Evolutionary conservation across 2,329 filamentous ascomycete species (phyloP), one percentile per base, ranked within the genome.

Genomic region (Aspergillus oerlinghausenensis): DNA sequence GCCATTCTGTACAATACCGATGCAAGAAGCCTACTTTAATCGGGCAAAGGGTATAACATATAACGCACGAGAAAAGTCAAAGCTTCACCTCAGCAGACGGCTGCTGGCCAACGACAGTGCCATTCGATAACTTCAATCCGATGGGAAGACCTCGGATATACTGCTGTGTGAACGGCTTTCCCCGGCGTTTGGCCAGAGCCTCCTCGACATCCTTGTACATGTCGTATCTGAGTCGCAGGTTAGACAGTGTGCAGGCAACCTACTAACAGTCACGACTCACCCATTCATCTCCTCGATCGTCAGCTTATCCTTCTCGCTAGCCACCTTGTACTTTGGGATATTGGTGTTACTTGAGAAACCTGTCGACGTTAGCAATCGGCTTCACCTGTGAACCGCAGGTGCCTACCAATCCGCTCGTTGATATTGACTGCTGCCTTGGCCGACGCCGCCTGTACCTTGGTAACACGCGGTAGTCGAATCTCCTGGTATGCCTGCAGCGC

Each of bases 241-340:
- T 10, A 55, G 32, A 23, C 4, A 17, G 25, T 43, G 42, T 23
- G 29, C 26, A n/a, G 14, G 28, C 9, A 42, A 9, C 4, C n/a
- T 8, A 48, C 6, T 1, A 26, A n/a, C 19, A 17, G 38, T 47
- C 14, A 23, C 11, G 21, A 38, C 80, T 75, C 74, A 84, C 76
- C 77, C 76, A 58, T 88, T 88, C 84, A 88, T 88, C 68, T 88
- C 85, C 60, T 87, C 84, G 51, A 88, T 87, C 0, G 86, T 88
- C 32, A 88, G 66, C 60, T 86, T 85, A 49, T 82, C 79, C 61
- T 76, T 81, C 63, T 84, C 79, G 52, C 87, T 81, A 60, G 83
- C 80, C 0, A 88, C 85, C 65, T 83, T 84, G 71, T 88, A 88
- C 0, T 78, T 80, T 0, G 79, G 69, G 14, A 74, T 80, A 42